phyloP scores from a whole-genome alignment of 371 early-diverging fungal genomes.

The Pancytospora epiphaga region DNA sequence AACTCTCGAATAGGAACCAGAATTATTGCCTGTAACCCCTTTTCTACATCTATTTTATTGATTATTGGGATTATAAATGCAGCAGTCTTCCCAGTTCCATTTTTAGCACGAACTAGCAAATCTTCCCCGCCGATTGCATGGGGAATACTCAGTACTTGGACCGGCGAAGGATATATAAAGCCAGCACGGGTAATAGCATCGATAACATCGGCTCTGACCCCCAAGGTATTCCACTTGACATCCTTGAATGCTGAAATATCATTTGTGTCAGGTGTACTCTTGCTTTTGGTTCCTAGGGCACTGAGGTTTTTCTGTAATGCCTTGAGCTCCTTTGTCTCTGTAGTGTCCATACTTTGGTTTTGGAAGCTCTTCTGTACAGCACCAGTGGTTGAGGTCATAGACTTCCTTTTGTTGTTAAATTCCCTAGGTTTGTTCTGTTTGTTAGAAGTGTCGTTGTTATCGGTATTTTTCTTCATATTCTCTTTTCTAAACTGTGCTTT shows the following conservation, averaged over 20 bases:
- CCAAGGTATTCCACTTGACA: not conserved
- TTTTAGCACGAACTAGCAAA: conserved; percentile 78
- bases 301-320: not conserved
- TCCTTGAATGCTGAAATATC: not conserved
- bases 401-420: no score
- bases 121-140: conserved; percentile 61
- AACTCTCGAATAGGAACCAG: conserved; percentile 90
- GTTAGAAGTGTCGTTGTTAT: no score
- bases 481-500: no score
- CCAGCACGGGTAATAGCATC: not conserved
- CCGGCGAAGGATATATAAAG: conserved; percentile 62
- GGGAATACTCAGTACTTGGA: conserved; percentile 49
- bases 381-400: no score
- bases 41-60: conserved; percentile 31
- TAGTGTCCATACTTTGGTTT: not conserved
- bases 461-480: no score
- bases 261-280: not conserved
- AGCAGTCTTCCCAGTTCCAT: conserved; percentile 93
- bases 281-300: not conserved
- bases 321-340: not conserved
- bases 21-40: conserved; percentile 64
- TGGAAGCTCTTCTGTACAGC: not conserved
- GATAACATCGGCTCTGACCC: not conserved
- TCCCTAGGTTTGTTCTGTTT: no score
- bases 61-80: conserved; percentile 75